Evolutionary conservation across 768 basidiomycete genomes (phyloP).

Genomic region (Serendipita sp.): DNA sequence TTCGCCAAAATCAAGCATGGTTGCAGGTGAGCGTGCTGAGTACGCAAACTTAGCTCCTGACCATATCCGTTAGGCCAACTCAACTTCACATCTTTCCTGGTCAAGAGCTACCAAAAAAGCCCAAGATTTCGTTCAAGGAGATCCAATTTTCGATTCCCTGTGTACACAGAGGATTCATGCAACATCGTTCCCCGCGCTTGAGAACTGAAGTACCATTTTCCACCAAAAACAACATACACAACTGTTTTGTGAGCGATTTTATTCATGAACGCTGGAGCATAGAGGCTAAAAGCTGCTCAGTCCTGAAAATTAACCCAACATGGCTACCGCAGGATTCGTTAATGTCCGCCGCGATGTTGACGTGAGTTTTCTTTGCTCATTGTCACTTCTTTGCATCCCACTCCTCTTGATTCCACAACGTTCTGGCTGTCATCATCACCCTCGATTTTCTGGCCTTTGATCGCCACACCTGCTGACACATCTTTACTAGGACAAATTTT

Average conservation of each 20-base stretch:
- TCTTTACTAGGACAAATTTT: conserved; percentile 58
- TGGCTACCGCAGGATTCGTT: conserved; percentile 64
- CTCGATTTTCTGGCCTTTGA: neutral
- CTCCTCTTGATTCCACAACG: neutral
- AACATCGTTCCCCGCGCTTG: conserved; percentile 1
- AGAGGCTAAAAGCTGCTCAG: conserved; percentile 34
- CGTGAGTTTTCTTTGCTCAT: conserved; percentile 19
- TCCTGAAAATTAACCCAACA: conserved; percentile 38
- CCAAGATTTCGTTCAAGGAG: conserved; percentile 1
- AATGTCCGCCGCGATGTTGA: conserved; percentile 94
- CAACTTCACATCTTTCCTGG: neutral
- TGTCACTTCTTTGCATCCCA: neutral
- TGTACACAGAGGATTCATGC: conserved; percentile 5
- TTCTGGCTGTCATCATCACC: neutral
- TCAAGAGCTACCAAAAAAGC: neutral
- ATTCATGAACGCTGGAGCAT: neutral
- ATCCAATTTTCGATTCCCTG: neutral
- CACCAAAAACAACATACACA: conserved; percentile 6
- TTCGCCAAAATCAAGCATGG: conserved; percentile 6
- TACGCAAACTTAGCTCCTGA: neutral
- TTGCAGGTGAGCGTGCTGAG: neutral
- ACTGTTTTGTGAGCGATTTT: neutral
- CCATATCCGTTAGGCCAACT: neutral
- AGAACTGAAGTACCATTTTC: conserved; percentile 6
- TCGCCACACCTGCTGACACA: neutral